phyloP scores from a whole-genome alignment of 2,329 filamentous ascomycete species.

The Epicoccum sorghinum region DNA sequence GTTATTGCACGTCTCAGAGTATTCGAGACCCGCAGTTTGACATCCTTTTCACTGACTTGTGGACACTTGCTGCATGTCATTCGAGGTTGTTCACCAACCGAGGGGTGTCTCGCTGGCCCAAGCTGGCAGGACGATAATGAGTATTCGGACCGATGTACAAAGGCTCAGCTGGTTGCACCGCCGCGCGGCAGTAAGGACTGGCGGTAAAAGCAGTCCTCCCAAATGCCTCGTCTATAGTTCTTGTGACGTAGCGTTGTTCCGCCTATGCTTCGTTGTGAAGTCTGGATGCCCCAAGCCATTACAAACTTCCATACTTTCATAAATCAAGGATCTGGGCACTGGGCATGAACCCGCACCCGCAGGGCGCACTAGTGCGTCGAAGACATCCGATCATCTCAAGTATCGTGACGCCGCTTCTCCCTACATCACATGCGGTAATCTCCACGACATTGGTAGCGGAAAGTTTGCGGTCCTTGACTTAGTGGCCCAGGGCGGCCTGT shows the following conservation, averaged over 20 bases:
- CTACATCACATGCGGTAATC: slow-evolving; percentile 11
- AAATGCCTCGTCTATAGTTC: slow-evolving; percentile 15
- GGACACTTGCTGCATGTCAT: slow-evolving; percentile 27
- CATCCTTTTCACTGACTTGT: slow-evolving; percentile 25
- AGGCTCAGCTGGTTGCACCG: slow-evolving; percentile 31
- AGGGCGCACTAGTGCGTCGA: slow-evolving; percentile 21
- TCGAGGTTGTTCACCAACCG: slow-evolving; percentile 19
- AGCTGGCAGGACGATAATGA: slow-evolving; percentile 35
- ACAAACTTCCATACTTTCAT: not conserved
- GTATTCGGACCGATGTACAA: slow-evolving; percentile 41
- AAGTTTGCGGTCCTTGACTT: slow-evolving; percentile 6
- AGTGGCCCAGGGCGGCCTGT: slow-evolving; percentile 4
- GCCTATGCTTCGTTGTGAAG: slow-evolving; percentile 5
- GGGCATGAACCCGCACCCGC: slow-evolving; percentile 23
- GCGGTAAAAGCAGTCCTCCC: slow-evolving; percentile 18
- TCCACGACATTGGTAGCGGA: slow-evolving; percentile 3
- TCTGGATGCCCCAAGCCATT: slow-evolving; percentile 9
- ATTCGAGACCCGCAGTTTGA: slow-evolving; percentile 36
- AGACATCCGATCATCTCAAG: slow-evolving; percentile 10
- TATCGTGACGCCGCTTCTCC: slow-evolving; percentile 1
- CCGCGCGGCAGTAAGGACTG: slow-evolving; percentile 31
- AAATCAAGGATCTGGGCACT: slow-evolving; percentile 11
- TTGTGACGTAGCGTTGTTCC: slow-evolving; percentile 34
- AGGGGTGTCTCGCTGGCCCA: slow-evolving; percentile 31
- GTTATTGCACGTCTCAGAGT: slow-evolving; percentile 20